Base-by-base conservation (phyloP, 352 stramenopile genomes). In the Achlya hypogyna region DNA sequence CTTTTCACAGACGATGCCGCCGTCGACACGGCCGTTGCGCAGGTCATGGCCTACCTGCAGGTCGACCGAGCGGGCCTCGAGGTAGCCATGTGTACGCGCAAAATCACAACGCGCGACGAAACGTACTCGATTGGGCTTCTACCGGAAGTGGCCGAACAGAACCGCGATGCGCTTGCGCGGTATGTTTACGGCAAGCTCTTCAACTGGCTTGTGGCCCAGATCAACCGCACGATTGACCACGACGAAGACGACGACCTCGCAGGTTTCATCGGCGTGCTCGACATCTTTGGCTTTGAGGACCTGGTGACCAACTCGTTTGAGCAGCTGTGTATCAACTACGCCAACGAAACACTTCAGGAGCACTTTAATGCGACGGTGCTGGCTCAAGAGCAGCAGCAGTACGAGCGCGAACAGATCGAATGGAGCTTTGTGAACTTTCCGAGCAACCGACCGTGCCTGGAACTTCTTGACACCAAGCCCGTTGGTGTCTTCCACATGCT, bases 181-280 rank as follows among this genome's bases (percentile, higher is more conserved):
- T 96, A 93, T 51, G 76, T 97, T 5, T 99, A 99, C 71, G 88
- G 82, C 27, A 91, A 93, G 42, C 75, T 99, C 18, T 99, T 99
- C 40, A 81, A 95, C 53, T 96, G 84, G 84, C 78, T 96, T 27
- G 86, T 97, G 1, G 72, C 65, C 10, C 83, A 81, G n/a, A 88
- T 97, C 62, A 97, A 96, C 69, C 78, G 87, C 18, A 90, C 86
- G 40, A 82, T 90, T 53, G 82, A 87, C 65, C 74, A 82, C 43
- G 71, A 86, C 18, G 25, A 38, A 23, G 72, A 78, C 63, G 72
- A 74, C 14, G 72, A 78, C 63, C 74, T 75, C 5, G 72, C 76
- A 1, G 54, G 38, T 6, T 90, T 93, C 65, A 90, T 91, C 69
- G 84, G 83, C 6, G 59, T 95, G 16, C 69, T 95, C 20, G 87